Base-by-base conservation (phyloP, 306 rosid genomes). In the Citrullus amarus region DNA sequence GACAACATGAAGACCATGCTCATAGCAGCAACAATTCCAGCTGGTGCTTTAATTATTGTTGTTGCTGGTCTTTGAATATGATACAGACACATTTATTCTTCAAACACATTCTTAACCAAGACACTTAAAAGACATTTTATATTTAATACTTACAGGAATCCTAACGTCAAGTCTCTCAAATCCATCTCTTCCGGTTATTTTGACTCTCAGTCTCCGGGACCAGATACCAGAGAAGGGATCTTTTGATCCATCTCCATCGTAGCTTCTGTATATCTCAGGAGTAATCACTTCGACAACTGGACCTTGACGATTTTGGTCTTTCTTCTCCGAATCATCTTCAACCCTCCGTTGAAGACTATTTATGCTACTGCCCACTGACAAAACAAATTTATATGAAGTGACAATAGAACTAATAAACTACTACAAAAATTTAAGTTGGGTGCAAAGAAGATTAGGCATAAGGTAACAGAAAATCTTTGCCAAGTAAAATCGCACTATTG, bases 151-250 rank as follows among this genome's bases (percentile, higher is more conserved):
- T 89, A 94, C 98, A 67, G 97, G 97, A 84, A 92, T 89, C 67
- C 88, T 88, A 62, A 92, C 86, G 82, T 94, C 97, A 74, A 94
- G 98, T 71, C 81, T 94, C 89, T 92, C 96, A 76, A 81, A 80
- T 84, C 98, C 98, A 86, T 94, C 96, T 83, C 89, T 90, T 85
- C 98, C 96, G 6, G 91, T 94, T 75, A 94, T 85, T 89, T 87
- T 94, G 81, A 94, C 81, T 89, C 98, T 88, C 81, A 94, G 80
- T 55, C 85, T 85, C 79, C 95, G 89, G 78, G 98, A 90, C 97
- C 98, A 92, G 81, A 92, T 89, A 82, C 85, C 86, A 77, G 93
- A 84, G 84, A 94, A 92, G 56, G 92, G 86, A 66, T 70, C 83
- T 86, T 76, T 81, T 75, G 91, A 88, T 81, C 87, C 83, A 94